Percentiles rank a stretch among this genome's conserved stretches.
Conservation (phyloP, 1,284 basidiomycete species). For the Pyrrhoderma noxium region DNA sequence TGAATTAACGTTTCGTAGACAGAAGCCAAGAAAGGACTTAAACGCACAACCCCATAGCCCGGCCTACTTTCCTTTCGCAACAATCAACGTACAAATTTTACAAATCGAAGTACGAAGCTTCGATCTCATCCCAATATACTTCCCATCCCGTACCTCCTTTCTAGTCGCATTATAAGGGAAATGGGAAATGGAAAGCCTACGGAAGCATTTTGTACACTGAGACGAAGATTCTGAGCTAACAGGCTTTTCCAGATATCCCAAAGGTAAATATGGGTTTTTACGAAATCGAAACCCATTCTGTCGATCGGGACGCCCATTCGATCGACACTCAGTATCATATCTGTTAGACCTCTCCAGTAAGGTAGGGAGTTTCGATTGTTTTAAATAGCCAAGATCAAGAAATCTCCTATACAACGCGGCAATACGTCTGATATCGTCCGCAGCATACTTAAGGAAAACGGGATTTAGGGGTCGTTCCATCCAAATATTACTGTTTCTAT, state of each 20-base stretch:
- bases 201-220: not conserved
- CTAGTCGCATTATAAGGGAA: not conserved
- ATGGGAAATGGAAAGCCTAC: not conserved
- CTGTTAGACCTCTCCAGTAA: not conserved
- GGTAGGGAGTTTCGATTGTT: not conserved
- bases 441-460: slow-evolving; percentile 34
- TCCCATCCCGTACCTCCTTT: not conserved
- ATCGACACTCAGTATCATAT: not conserved
- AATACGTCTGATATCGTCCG: slow-evolving; percentile 36
- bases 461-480: slow-evolving; percentile 30
- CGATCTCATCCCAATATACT: not conserved
- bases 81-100: not conserved
- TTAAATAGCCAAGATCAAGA: slow-evolving; percentile 20
- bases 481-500: slow-evolving; percentile 29
- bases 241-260: not conserved
- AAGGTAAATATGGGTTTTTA: not conserved
- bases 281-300: not conserved
- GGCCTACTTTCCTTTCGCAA: no score
- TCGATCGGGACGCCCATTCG: not conserved
- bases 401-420: slow-evolving; percentile 32
- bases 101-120: not conserved
- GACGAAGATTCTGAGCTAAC: not conserved
- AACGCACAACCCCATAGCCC: no score
- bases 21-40: no score
- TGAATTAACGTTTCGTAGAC: no score